phyloP scores from a whole-genome alignment of 2,329 filamentous ascomycete genomes.

The Dactylellina parvicollis region DNA sequence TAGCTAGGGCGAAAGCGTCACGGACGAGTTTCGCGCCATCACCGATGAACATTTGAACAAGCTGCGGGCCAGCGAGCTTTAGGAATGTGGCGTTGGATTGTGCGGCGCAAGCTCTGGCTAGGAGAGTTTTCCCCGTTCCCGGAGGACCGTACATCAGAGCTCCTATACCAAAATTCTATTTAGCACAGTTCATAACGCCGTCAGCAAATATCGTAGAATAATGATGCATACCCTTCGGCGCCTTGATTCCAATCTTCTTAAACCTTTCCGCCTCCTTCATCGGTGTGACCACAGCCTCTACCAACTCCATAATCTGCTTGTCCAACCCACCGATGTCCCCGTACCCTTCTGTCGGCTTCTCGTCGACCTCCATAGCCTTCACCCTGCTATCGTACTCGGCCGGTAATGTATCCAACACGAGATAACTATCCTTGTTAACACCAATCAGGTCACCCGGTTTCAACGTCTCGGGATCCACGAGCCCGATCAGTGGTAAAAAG shows the following conservation, averaged over 20 bases:
- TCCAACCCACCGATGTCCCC: conserved; percentile 96
- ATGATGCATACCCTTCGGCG: conserved; percentile 81
- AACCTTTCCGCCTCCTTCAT: conserved; percentile 99
- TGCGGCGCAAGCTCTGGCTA: conserved; percentile 94
- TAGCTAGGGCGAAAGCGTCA: conserved; percentile 95
- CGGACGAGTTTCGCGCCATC: conserved; percentile 97
- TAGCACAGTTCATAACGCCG: conserved; percentile 55
- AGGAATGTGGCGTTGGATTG: conserved; percentile 99
- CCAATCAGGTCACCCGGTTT: conserved; percentile 97
- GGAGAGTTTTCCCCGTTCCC: conserved; percentile 87
- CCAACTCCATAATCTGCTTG: conserved; percentile 98
- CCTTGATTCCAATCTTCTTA: conserved; percentile 99
- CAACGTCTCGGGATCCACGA: conserved; percentile 93
- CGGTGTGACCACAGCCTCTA: conserved; percentile 98
- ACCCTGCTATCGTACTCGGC: conserved; percentile 98
- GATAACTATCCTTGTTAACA: conserved; percentile 98
- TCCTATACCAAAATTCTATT: conserved; percentile 67
- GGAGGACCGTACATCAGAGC: conserved; percentile 97
- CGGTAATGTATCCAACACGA: conserved; percentile 93
- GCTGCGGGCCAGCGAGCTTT: conserved; percentile 94
- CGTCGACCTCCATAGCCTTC: conserved; percentile 99
- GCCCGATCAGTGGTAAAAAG: conserved; percentile 94
- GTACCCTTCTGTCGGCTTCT: conserved; percentile 99
- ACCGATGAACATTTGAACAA: conserved; percentile 99
- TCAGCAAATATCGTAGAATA: not conserved